Base-by-base conservation (phyloP, 495 filamentous ascomycete genomes). In the Delitschia confertaspora region DNA sequence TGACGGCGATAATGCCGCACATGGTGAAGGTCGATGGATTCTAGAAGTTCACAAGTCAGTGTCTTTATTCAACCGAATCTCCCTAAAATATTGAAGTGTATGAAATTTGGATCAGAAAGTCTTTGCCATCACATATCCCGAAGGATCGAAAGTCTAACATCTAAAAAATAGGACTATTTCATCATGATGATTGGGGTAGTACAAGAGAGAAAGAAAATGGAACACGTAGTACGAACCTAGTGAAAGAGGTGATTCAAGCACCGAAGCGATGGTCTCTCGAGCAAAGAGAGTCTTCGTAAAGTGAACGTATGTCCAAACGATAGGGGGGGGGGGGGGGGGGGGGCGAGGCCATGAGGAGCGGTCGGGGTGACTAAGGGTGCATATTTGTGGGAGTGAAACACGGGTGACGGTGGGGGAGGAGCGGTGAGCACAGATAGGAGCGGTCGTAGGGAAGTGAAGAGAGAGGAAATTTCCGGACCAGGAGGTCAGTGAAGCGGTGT, bases 1-100 rank as follows among this genome's bases (percentile, higher is more conserved):
- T 86, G 42, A 89, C 68, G 42, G 73, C 88, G 41, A 88, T 73
- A 47, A 95, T 86, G 48, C 88, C 88, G 65, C 86, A 93, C 88
- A 93, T 93, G 14, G 58, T 72, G 49, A 33, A 25, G 16, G 30
- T 20, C 33, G 13, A 21, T 38, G n/a, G 14, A 20, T 26, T 21
- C 17, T 13, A 19, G 17, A 33, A 11, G 20, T 21, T 4, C 18
- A 30, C 6, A 16, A 38, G 21, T 32, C 16, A 24, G 13, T n/a
- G 1, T 17, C 9, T 2, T 19, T 7, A 18, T 3, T 8, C 9
- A 24, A 34, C 5, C 6, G 16, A 8, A 16, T 36, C 10, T 16
- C 10, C 2, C 18, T 14, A 23, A 31, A 29, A 32, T 26, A 11
- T n/a, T 27, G 16, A 31, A 16, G 39, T 32, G 16, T 35, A 11